Percentiles rank a stretch among this genome's conserved stretches.
Conservation (phyloP, 2,329 filamentous ascomycete species). For the Pseudonectria buxi region DNA sequence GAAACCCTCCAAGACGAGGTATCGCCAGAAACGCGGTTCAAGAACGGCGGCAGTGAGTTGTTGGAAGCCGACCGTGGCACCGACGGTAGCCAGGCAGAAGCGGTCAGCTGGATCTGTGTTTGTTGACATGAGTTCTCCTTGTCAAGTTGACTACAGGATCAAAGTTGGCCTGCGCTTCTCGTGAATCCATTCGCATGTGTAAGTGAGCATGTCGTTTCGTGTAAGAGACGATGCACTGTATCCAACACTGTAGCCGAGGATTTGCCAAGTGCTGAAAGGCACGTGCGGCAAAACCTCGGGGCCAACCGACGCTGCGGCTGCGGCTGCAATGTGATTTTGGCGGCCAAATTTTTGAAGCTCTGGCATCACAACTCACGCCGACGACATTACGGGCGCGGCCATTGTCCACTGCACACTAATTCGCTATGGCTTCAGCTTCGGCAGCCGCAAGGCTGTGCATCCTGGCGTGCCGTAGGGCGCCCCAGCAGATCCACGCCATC, state of each 20-base stretch:
- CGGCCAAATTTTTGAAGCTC: constrained; percentile 28
- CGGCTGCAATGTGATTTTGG: constrained; percentile 9
- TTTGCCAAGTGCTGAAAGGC: constrained; percentile 6
- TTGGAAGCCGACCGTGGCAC: constrained; percentile 81
- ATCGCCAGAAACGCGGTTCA: constrained; percentile 52
- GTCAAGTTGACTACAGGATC: too few relatives aligned
- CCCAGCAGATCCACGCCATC: constrained; percentile 17
- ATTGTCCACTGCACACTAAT: constrained; percentile 15
- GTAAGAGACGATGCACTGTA: constrained; percentile 5
- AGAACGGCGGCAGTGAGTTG: constrained; percentile 62
- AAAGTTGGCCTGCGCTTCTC: too few relatives aligned
- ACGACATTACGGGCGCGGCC: constrained; percentile 16
- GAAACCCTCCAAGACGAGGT: constrained; percentile 54
- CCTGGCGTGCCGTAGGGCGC: constrained; percentile 26
- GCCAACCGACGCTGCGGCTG: not conserved
- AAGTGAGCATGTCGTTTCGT: constrained; percentile 1
- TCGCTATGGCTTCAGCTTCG: constrained; percentile 34
- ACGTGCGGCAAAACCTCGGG: constrained; percentile 22
- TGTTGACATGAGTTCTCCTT: constrained; percentile 5
- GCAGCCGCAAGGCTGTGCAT: constrained; percentile 31
- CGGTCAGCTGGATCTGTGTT: constrained; percentile 12
- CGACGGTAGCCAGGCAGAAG: constrained; percentile 79
- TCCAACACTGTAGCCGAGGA: constrained; percentile 3
- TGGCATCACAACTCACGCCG: constrained; percentile 9
- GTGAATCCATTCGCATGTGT: not conserved